A percentile compares a stretch with the other conserved stretches of the same genome.
phyloP scores from a whole-genome alignment of 2,329 filamentous ascomycete genomes.

The Colletotrichum sp. region DNA sequence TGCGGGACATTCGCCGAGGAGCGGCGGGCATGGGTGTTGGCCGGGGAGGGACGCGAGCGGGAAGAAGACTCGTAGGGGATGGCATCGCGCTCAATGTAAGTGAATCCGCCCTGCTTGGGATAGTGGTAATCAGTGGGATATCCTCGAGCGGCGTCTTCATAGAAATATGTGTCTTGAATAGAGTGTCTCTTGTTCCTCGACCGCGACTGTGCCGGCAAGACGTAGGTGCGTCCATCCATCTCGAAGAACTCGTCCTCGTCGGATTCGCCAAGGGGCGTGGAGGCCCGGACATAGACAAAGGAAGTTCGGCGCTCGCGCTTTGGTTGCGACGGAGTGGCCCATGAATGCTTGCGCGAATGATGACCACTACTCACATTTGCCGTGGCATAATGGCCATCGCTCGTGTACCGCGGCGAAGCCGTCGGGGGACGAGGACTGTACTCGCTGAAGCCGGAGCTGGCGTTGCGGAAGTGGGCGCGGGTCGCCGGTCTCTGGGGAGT shows the following conservation, averaged over 20 bases:
- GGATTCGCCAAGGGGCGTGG: conserved; percentile 65
- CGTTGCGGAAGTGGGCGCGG: conserved; percentile 53
- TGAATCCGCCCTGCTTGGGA: conserved; percentile 56
- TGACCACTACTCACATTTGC: conserved; percentile 67
- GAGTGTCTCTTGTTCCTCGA: conserved; percentile 30
- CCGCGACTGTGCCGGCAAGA: conserved; percentile 55
- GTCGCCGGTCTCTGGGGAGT: conserved; percentile 61
- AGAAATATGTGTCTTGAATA: conserved; percentile 18
- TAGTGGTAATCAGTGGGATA: conserved; percentile 64
- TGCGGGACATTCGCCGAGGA: conserved; percentile 55
- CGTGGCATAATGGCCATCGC: conserved; percentile 67
- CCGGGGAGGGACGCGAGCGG: conserved; percentile 46
- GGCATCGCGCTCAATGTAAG: conserved; percentile 37
- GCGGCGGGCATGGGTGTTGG: conserved; percentile 49
- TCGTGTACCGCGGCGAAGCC: conserved; percentile 67
- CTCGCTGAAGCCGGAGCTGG: conserved; percentile 46
- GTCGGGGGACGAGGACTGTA: conserved; percentile 52
- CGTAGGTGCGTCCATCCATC: conserved; percentile 56
- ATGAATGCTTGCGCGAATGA: conserved; percentile 53
- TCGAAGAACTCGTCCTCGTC: conserved; percentile 68
- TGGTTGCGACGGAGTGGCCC: conserved; percentile 46
- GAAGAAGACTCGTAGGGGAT: conserved; percentile 47
- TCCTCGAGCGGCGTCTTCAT: conserved; percentile 52
- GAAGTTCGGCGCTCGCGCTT: conserved; percentile 62
- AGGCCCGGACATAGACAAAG: conserved; percentile 60